These are phyloP conservation scores for Bjerkandera adusta DNA, from an alignment of 1,284 basidiomycete genomes.

Conservation along the genomic window DNA sequence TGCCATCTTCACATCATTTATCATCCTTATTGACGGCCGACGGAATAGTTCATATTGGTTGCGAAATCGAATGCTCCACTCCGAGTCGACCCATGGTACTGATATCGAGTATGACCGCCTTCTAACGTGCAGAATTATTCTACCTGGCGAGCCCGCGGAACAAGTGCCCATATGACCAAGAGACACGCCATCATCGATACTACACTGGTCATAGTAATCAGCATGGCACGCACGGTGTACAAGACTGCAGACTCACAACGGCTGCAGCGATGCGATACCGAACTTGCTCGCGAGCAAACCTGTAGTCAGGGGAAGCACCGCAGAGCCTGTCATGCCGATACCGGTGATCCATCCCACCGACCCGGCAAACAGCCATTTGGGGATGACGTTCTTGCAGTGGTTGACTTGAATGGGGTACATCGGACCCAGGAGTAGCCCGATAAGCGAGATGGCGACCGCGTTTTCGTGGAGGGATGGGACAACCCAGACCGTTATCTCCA, in stretches of 20 bases:
- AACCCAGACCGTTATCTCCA: constrained; percentile 65
- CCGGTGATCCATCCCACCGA: constrained; percentile 68
- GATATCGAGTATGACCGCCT: too few relatives aligned
- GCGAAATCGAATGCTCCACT: too few relatives aligned
- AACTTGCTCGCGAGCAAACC: constrained; percentile 52
- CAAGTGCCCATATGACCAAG: constrained; percentile 31
- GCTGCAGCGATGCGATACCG: constrained; percentile 56
- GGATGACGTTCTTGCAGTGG: constrained; percentile 53
- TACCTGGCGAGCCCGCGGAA: constrained; percentile 27
- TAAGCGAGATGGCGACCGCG: constrained; percentile 55
- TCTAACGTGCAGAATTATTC: too few relatives aligned
- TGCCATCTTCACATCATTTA: too few relatives aligned
- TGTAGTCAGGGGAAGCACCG: constrained; percentile 64
- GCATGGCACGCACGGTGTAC: not conserved
- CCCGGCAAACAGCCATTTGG: constrained; percentile 58
- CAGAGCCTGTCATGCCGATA: constrained; percentile 65
- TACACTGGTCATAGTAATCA: constrained; percentile 14
- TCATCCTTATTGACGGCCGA: too few relatives aligned
- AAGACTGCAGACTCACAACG: constrained; percentile 44
- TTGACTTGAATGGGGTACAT: constrained; percentile 72
- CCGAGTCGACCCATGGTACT: too few relatives aligned
- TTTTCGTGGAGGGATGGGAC: constrained; percentile 57
- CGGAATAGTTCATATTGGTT: too few relatives aligned
- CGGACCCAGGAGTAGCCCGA: constrained; percentile 45
- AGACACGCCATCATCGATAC: constrained; percentile 27